Conservation (phyloP, 2,329 filamentous ascomycete genomes). For the Trichoderma gracile region DNA sequence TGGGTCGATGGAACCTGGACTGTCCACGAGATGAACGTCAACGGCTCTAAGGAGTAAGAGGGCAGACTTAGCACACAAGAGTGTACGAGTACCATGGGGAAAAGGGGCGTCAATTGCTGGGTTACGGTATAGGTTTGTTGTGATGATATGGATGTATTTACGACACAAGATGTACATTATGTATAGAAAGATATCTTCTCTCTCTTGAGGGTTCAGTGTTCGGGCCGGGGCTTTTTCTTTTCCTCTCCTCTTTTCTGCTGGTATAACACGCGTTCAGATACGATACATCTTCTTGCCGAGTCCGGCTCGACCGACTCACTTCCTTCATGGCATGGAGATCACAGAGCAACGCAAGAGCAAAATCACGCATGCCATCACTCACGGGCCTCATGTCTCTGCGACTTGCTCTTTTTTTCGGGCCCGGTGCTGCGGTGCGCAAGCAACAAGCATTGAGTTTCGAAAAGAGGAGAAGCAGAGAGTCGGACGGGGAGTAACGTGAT, state of each 20-base stretch:
- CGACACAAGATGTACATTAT: conserved; percentile 30
- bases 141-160: conserved; percentile 30
- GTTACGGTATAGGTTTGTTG: conserved; percentile 22
- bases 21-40: conserved; percentile 71
- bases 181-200: conserved; percentile 35
- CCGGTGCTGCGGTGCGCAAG: conserved; percentile 35
- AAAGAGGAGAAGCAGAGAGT: conserved; percentile 9
- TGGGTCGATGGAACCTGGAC: conserved; percentile 77
- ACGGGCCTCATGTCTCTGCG: background rate
- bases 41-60: conserved; percentile 41
- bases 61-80: background rate
- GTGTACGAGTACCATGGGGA: background rate
- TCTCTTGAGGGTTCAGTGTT: background rate
- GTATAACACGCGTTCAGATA: conserved; percentile 58
- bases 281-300: conserved; percentile 61
- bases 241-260: background rate
- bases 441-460: conserved; percentile 33
- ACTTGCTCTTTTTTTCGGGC: background rate
- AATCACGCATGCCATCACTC: conserved; percentile 20
- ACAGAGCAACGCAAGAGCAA: conserved; percentile 63
- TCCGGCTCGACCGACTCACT: conserved; percentile 23
- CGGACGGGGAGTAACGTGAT: conserved; percentile 30
- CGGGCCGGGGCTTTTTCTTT: background rate
- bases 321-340: conserved; percentile 56
- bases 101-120: conserved; percentile 3